Conservation (phyloP, 148 eudicot genomes). For the Vaccinium darrowii region DNA sequence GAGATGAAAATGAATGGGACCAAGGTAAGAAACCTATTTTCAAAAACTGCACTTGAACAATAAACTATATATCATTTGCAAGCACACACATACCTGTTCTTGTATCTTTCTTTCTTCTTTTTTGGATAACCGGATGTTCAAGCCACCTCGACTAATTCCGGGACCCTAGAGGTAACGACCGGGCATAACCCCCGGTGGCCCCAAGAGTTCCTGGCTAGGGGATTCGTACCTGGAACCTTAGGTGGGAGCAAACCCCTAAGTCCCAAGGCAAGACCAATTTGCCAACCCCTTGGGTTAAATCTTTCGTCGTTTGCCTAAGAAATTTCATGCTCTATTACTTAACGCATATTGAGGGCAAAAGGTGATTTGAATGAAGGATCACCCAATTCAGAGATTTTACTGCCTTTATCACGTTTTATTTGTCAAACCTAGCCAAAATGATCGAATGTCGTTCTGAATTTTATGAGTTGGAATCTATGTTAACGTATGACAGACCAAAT, state of each 20-base stretch:
- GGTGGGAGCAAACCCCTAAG: too few relatives aligned
- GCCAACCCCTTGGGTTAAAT: too few relatives aligned
- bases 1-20: slow-evolving; percentile 60
- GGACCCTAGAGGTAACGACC: too few relatives aligned
- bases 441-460: neutral
- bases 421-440: neutral
- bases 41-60: neutral
- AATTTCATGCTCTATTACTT: neutral
- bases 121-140: too few relatives aligned
- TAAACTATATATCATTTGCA: neutral
- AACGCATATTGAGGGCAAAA: too few relatives aligned
- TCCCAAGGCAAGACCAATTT: too few relatives aligned
- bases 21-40: slow-evolving; percentile 36
- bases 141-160: too few relatives aligned
- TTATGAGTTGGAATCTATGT: neutral
- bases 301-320: neutral
- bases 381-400: neutral
- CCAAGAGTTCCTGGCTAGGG: too few relatives aligned
- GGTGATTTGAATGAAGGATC: too few relatives aligned
- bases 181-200: too few relatives aligned
- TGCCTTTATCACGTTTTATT: neutral
- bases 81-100: neutral
- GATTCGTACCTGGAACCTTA: too few relatives aligned
- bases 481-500: neutral
- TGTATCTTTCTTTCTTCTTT: neutral